Percentiles rank a stretch among this genome's conserved stretches.
Conservation (phyloP, 768 basidiomycete genomes). For the Kwoniella dendrophila region DNA sequence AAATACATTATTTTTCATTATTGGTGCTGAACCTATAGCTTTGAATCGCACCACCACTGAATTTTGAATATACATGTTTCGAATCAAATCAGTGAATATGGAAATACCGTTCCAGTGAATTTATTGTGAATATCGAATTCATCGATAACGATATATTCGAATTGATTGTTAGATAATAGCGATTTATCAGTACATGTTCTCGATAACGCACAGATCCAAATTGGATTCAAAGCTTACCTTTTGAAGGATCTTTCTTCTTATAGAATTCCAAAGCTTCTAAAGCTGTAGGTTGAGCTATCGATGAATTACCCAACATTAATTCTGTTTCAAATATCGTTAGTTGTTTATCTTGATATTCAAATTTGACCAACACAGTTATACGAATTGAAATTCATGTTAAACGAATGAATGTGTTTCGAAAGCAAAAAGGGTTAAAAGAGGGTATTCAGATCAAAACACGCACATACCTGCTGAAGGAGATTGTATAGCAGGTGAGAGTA, state of each 20-base stretch:
- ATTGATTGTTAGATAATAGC: background rate
- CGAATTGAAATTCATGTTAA: too few species aligned
- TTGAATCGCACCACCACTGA: conserved; percentile 95
- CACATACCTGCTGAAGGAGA: conserved; percentile 10
- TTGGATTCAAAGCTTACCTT: conserved; percentile 43
- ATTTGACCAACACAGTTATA: too few species aligned
- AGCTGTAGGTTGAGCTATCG: conserved; percentile 30
- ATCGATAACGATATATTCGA: too few species aligned
- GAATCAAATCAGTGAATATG: too few species aligned
- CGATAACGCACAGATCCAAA: too few species aligned
- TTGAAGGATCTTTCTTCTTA: conserved; percentile 58
- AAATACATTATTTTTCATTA: conserved; percentile 99
- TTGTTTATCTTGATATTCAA: background rate
- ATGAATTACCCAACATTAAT: conserved; percentile 17
- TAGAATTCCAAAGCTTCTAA: conserved; percentile 75
- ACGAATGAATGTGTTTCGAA: background rate
- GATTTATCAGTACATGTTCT: too few species aligned
- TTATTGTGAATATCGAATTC: too few species aligned
- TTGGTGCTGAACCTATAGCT: conserved; percentile 94
- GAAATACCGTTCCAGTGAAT: too few species aligned
- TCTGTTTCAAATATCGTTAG: background rate
- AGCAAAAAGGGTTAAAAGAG: background rate
- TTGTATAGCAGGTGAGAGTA: conserved; percentile 10
- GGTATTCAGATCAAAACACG: background rate
- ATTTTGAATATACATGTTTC: background rate